A percentile compares a stretch with the other conserved stretches of the same genome.
phyloP scores from a whole-genome alignment of 768 basidiomycete genomes.

The Sporobolomyces phaffii region DNA sequence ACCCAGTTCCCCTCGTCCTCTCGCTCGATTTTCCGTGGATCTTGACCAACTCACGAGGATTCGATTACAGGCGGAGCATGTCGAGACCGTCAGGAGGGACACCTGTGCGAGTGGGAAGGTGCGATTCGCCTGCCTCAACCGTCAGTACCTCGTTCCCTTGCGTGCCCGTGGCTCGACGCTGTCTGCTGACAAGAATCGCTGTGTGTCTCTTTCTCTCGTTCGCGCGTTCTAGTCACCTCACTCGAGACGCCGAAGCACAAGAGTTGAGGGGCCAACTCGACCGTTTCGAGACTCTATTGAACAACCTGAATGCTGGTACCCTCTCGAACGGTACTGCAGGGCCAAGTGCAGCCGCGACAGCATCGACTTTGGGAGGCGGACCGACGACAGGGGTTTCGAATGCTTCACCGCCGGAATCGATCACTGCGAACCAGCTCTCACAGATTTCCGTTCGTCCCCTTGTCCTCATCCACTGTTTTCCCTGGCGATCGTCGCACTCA shows the following conservation, averaged over 20 bases:
- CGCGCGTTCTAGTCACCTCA: constrained; percentile 11
- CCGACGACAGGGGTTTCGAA: too few relatives aligned
- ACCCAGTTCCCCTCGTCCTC: neutral
- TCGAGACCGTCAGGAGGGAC: constrained; percentile 29
- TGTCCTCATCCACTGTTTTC: neutral
- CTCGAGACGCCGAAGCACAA: constrained; percentile 29
- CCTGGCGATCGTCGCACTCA: neutral
- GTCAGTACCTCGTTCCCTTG: neutral
- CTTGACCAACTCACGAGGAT: too few relatives aligned
- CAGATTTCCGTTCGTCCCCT: too few relatives aligned
- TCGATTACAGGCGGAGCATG: constrained; percentile 23
- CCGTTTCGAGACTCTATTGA: constrained; percentile 27
- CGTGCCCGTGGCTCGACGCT: too few relatives aligned
- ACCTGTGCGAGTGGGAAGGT: constrained; percentile 33
- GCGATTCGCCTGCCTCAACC: constrained; percentile 34
- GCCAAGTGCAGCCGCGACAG: neutral
- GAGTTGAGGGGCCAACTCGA: constrained; percentile 30
- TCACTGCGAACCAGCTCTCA: too few relatives aligned
- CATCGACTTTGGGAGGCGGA: too few relatives aligned
- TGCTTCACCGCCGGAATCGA: too few relatives aligned
- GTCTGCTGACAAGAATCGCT: neutral
- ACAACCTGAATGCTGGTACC: neutral
- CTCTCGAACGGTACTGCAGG: too few relatives aligned
- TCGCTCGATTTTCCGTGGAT: too few relatives aligned
- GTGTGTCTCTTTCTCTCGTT: too few relatives aligned